phyloP scores from a whole-genome alignment of 164 flowering plant species.

The Cinnamomum micranthum region DNA sequence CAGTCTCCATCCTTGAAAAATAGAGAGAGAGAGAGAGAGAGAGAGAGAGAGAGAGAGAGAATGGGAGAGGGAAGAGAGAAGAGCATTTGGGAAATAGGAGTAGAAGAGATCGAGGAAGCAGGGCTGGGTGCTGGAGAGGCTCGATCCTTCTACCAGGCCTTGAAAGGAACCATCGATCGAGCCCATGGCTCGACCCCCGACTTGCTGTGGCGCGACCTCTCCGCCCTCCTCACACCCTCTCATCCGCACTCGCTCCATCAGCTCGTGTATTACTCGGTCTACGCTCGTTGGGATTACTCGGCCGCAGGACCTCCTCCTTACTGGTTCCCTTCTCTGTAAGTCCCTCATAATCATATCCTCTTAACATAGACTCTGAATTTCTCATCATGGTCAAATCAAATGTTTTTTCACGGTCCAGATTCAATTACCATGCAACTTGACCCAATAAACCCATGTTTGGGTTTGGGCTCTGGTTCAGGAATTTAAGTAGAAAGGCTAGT shows the following conservation, averaged over 20 bases:
- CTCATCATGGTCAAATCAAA: background rate
- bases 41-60: constrained; percentile 10
- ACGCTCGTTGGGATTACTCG: constrained; percentile 55
- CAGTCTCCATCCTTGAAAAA: too few relatives aligned
- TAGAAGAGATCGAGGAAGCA: constrained; percentile 44
- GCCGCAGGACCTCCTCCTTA: constrained; percentile 70
- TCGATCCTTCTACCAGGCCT: constrained; percentile 20
- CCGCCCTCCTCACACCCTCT: constrained; percentile 53
- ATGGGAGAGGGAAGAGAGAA: background rate
- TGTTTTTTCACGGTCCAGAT: background rate
- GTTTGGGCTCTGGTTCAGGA: too few relatives aligned
- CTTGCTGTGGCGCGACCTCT: constrained; percentile 48
- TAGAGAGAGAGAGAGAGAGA: background rate
- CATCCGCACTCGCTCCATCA: constrained; percentile 76
- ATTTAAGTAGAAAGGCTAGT: too few relatives aligned
- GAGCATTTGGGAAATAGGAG: constrained; percentile 35
- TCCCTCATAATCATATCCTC: background rate
- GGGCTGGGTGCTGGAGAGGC: constrained; percentile 58
- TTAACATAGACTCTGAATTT: too few relatives aligned
- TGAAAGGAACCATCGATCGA: constrained; percentile 25
- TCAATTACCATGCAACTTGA: too few relatives aligned
- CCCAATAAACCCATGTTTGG: too few relatives aligned
- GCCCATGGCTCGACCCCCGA: constrained; percentile 23
- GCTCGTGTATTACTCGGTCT: constrained; percentile 72
- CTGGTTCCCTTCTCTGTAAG: constrained; percentile 92